Evolutionary conservation across 2,329 filamentous ascomycete genomes (phyloP), one percentile per base, ranked within the genome.

Genomic region (Botryotinia narcissicola): DNA sequence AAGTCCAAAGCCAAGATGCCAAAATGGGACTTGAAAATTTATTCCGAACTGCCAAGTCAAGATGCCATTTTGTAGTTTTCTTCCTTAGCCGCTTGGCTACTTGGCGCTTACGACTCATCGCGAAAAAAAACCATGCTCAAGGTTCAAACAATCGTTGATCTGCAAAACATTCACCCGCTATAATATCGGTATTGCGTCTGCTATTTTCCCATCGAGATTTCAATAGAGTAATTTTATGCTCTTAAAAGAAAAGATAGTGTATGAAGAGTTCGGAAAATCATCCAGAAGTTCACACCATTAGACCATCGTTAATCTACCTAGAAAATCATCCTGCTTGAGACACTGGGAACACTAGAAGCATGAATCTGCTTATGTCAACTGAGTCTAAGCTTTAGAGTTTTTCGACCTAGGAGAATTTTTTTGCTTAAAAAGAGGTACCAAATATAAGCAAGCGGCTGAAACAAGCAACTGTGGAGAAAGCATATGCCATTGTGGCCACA

Each of bases 51-150:
- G 42, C 68, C 32, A 70, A 70, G 57, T 32, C 9, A 16, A 29
- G 14, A 42, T 62, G 14, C 25, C 37, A 18, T 42, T 25, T 70
- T 51, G 22, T 10, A 40, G 9, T 29, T 35, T 68, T 22, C 25
- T 22, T 18, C 22, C 37, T 46, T 48, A 42, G 20, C 25, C 20
- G 14, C 29, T 61, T 70, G 68, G 37, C 57, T 18, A 59, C 68
- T 70, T 70, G 42, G 42, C 57, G 67, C 35, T 60, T 40, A 48
- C 68, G 54, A 70, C 40, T 70, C 68, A 25, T 32, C 18, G 5
- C 32, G 51, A 7, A 32, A 57, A 29, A 32, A 40, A 16, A 14
- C 20, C 22, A 29, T n/a, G 22, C n/a, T 42, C 37, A 63, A 29
- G n/a, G 40, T 20, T 25, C 12, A 35, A 22, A 22, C 10, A 2